Evolutionary conservation across 306 rosid genomes (phyloP).

Genomic region (Citrullus amarus): DNA sequence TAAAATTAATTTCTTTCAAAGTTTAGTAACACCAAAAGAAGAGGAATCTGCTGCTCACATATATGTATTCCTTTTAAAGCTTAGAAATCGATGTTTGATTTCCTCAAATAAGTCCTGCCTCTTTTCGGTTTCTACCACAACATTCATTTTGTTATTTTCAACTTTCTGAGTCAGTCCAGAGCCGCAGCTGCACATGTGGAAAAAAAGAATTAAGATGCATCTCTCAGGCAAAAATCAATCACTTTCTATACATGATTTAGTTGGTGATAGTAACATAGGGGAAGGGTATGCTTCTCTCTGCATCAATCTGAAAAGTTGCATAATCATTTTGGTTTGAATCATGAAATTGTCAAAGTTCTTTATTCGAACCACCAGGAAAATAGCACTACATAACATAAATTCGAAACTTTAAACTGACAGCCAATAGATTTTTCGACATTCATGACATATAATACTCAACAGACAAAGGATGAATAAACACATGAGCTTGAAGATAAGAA

Average conservation of each 20-base stretch:
- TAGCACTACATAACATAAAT: conserved; percentile 11
- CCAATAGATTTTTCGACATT: background rate
- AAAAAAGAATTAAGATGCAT: background rate
- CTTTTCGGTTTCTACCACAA: conserved; percentile 27
- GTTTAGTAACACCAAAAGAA: conserved; percentile 1
- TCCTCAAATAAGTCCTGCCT: conserved; percentile 38
- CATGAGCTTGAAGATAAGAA: background rate
- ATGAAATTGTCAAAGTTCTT: conserved; percentile 12
- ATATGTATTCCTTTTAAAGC: conserved; percentile 58
- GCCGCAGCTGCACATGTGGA: background rate
- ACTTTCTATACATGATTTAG: background rate
- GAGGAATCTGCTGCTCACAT: conserved; percentile 36
- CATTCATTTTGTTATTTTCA: conserved; percentile 24
- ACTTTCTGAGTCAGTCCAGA: conserved; percentile 38
- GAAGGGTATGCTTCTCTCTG: conserved; percentile 15
- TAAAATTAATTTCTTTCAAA: background rate
- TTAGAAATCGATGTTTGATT: conserved; percentile 59
- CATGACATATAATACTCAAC: background rate
- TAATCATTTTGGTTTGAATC: conserved; percentile 12
- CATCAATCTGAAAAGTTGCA: conserved; percentile 21
- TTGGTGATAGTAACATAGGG: conserved; percentile 2
- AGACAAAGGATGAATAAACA: background rate
- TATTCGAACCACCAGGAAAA: background rate
- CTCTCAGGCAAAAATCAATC: background rate
- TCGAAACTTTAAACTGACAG: background rate